A percentile compares a stretch with the other conserved stretches of the same genome.
Evolutionary conservation across 768 basidiomycete genomes (phyloP).

Genomic region (Russula earlei): DNA sequence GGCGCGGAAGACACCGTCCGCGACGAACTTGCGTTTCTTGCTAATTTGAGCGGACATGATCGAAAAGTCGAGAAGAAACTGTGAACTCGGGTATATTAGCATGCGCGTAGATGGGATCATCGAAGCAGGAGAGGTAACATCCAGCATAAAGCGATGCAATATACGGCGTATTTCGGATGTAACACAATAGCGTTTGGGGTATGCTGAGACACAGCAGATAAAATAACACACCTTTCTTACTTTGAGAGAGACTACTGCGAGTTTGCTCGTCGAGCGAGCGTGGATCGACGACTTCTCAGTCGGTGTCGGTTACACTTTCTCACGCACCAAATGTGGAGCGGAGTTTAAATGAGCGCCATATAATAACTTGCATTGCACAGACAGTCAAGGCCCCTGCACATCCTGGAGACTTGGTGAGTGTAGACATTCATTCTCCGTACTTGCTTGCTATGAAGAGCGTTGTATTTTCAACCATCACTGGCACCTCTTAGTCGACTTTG

Average conservation of each 20-base stretch:
- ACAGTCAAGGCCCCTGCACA: no score
- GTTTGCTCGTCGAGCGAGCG: not conserved
- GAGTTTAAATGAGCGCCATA: not conserved
- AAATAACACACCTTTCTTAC: constrained; percentile 11
- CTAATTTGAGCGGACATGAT: constrained; percentile 81
- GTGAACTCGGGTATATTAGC: constrained; percentile 10
- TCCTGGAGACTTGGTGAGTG: constrained; percentile 1
- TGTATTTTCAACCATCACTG: constrained; percentile 61
- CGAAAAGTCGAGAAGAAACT: constrained; percentile 23
- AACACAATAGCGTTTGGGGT: not conserved
- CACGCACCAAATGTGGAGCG: not conserved
- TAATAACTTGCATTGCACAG: not conserved
- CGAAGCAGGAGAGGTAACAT: constrained; percentile 4
- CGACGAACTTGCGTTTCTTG: constrained; percentile 98
- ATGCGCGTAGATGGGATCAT: not conserved
- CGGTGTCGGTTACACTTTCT: no score
- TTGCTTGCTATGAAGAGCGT: constrained; percentile 62
- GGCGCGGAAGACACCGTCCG: constrained; percentile 98
- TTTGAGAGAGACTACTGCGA: not conserved
- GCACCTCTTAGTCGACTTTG: constrained; percentile 91
- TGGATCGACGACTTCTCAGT: not conserved
- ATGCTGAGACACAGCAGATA: not conserved
- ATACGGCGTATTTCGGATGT: not conserved
- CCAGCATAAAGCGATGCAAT: constrained; percentile 8
- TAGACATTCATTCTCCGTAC: constrained; percentile 10